Percentiles rank a stretch among this genome's conserved stretches.
phyloP scores from a whole-genome alignment of 2,329 filamentous ascomycete genomes.

The Aspergillus costaricaensis region DNA sequence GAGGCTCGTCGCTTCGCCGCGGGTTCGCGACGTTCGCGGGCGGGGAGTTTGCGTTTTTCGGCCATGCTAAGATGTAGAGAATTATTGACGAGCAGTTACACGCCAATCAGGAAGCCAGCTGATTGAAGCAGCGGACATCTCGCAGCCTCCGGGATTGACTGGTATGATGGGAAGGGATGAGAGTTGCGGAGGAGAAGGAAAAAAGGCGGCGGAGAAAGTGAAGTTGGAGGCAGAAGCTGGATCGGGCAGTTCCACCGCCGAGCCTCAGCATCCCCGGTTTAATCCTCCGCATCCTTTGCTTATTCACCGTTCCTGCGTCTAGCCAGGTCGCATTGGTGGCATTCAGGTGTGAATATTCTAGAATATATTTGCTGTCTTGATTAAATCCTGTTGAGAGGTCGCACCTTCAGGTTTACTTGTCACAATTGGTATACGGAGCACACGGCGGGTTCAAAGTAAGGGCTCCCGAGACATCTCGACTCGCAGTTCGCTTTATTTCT shows the following conservation, averaged over 20 bases:
- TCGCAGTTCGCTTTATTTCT: neutral
- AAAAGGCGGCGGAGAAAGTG: conserved; percentile 10
- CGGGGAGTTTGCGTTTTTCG: conserved; percentile 47
- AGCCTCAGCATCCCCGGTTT: conserved; percentile 2
- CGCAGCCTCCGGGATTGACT: neutral
- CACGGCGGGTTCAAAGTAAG: neutral
- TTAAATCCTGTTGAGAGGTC: neutral
- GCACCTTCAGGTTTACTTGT: neutral
- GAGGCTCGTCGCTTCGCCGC: conserved; percentile 47
- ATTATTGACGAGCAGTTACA: neutral
- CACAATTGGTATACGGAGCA: neutral
- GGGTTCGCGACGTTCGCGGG: conserved; percentile 48
- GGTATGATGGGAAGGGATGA: conserved; percentile 1
- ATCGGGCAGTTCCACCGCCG: neutral
- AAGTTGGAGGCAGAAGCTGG: neutral
- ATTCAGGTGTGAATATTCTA: neutral
- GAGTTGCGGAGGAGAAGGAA: conserved; percentile 16
- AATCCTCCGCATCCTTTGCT: neutral
- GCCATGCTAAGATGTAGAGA: conserved; percentile 33
- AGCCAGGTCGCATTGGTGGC: neutral
- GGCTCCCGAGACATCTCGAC: neutral
- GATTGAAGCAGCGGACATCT: conserved; percentile 12
- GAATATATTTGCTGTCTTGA: neutral
- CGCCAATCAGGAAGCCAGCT: neutral
- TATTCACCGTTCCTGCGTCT: neutral